phyloP scores from a whole-genome alignment of 345 rosid species.

The Combretum micranthum region DNA sequence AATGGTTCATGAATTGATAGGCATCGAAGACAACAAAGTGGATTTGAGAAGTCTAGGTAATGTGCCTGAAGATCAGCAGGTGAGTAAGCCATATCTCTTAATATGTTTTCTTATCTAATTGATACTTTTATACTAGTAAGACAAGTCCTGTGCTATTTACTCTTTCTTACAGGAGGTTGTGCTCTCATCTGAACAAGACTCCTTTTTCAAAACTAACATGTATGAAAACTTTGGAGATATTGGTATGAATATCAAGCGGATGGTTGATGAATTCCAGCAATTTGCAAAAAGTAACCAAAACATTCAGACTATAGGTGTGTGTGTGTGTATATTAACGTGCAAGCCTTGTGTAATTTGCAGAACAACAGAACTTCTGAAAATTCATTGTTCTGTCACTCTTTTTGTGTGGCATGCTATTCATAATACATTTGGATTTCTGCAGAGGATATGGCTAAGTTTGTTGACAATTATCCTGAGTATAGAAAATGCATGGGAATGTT shows the following conservation, averaged over 20 bases:
- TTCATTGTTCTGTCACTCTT: not conserved
- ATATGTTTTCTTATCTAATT: not conserved
- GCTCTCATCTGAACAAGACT: constrained; percentile 90
- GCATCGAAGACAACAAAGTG: constrained; percentile 89
- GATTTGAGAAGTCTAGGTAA: constrained; percentile 68
- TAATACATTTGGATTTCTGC: constrained; percentile 21
- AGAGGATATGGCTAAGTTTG: constrained; percentile 99
- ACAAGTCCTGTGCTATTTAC: constrained; percentile 8
- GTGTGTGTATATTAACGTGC: constrained; percentile 31
- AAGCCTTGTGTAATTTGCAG: not conserved
- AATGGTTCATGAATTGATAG: constrained; percentile 92
- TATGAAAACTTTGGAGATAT: constrained; percentile 97
- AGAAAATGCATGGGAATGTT: constrained; percentile 95
- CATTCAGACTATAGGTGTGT: constrained; percentile 89
- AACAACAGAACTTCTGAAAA: too few species aligned
- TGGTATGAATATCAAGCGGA: constrained; percentile 90
- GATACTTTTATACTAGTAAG: too few species aligned
- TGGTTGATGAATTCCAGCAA: constrained; percentile 99
- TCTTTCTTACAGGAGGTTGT: constrained; percentile 72
- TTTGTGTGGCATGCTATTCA: not conserved
- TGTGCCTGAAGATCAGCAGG: constrained; percentile 82
- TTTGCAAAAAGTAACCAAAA: constrained; percentile 93
- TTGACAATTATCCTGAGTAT: constrained; percentile 91
- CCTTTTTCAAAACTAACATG: constrained; percentile 84
- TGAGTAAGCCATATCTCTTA: constrained; percentile 7